Percentiles rank a stretch among this genome's conserved stretches.
Conservation (phyloP, 2,329 filamentous ascomycete genomes). For the Cylindrodendrum hubeiense region DNA sequence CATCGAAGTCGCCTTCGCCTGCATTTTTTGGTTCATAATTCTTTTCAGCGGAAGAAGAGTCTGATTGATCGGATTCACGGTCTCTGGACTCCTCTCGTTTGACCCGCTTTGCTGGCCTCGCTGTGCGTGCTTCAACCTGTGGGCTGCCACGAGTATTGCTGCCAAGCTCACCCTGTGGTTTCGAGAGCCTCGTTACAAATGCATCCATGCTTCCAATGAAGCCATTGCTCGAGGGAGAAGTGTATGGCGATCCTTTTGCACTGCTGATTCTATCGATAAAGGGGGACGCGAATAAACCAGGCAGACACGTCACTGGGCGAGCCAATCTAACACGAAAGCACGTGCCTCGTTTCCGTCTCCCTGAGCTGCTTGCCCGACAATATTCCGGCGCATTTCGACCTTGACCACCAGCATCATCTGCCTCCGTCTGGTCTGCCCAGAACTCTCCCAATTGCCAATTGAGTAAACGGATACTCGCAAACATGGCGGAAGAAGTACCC, state of each 20-base stretch:
- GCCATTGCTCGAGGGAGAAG: slow-evolving; percentile 18
- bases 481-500: slow-evolving; percentile 48
- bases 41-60: slow-evolving; percentile 30
- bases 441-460: slow-evolving; percentile 24
- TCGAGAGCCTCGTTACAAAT: slow-evolving; percentile 50
- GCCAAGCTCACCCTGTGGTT: slow-evolving; percentile 25
- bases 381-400: slow-evolving; percentile 40
- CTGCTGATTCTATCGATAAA: background rate
- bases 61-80: slow-evolving; percentile 40
- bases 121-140: slow-evolving; percentile 22
- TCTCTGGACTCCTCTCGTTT: slow-evolving; percentile 44
- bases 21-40: background rate
- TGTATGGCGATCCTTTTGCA: background rate
- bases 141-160: slow-evolving; percentile 24
- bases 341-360: slow-evolving; percentile 43
- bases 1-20: slow-evolving; percentile 36
- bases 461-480: slow-evolving; percentile 6
- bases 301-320: slow-evolving; percentile 28
- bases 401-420: slow-evolving; percentile 9
- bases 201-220: slow-evolving; percentile 50
- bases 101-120: slow-evolving; percentile 48
- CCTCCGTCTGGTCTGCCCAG: background rate
- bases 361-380: slow-evolving; percentile 32
- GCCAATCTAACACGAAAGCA: slow-evolving; percentile 52
- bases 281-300: slow-evolving; percentile 32